phyloP scores from a whole-genome alignment of 768 basidiomycete species.

The Amanita polypyramis region DNA sequence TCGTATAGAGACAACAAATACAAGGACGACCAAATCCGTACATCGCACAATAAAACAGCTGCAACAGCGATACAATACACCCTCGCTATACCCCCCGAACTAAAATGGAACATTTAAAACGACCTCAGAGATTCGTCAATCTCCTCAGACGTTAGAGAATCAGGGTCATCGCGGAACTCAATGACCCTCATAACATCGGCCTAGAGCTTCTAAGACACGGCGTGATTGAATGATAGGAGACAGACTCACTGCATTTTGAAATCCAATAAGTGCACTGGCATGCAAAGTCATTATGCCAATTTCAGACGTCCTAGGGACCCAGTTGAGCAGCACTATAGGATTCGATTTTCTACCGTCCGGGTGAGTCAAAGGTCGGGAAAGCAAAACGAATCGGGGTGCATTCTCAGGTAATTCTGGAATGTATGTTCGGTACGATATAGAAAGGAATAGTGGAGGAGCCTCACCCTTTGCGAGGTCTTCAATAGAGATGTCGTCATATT shows the following conservation, averaged over 20 bases:
- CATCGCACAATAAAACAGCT: not conserved
- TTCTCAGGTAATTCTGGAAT: constrained; percentile 75
- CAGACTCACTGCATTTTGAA: constrained; percentile 61
- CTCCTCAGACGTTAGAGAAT: constrained; percentile 62
- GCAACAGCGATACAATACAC: constrained; percentile 4
- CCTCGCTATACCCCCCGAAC: not conserved
- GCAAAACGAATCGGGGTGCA: constrained; percentile 75
- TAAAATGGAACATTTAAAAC: not conserved
- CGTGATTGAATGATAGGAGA: constrained; percentile 1
- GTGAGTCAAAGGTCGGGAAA: constrained; percentile 77
- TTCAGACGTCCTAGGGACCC: constrained; percentile 73
- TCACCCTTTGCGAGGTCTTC: constrained; percentile 85
- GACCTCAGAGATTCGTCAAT: constrained; percentile 52
- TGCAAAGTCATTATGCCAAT: constrained; percentile 71
- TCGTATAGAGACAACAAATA: too few relatives aligned
- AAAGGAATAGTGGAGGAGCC: not conserved
- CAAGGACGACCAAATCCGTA: not conserved
- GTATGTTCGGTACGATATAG: constrained; percentile 1
- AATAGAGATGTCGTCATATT: constrained; percentile 64
- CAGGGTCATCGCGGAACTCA: constrained; percentile 74
- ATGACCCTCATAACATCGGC: constrained; percentile 72
- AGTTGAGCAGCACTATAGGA: constrained; percentile 81
- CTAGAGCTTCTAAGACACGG: constrained; percentile 22
- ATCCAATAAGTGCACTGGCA: constrained; percentile 71
- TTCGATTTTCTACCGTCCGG: constrained; percentile 76